Percentiles rank a stretch among this genome's conserved stretches.
Evolutionary conservation across 208 protist species (phyloP).

Genomic region (Leishmania tarentolae): DNA sequence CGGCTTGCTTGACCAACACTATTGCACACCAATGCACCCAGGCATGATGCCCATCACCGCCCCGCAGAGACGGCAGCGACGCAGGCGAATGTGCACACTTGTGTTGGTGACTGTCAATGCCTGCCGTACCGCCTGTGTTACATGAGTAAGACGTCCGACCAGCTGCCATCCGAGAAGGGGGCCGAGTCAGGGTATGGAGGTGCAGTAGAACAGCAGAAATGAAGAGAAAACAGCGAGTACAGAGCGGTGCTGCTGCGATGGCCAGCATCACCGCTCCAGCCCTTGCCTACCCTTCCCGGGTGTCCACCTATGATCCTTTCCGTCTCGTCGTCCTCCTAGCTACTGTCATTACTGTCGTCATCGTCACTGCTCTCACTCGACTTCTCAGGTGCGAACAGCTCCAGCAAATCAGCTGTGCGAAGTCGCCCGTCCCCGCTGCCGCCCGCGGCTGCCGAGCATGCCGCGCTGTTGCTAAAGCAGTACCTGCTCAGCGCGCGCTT

Average conservation of each 20-base stretch:
- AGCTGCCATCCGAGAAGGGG: neutral
- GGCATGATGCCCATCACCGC: neutral
- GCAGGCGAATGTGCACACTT: neutral
- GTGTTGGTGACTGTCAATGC: neutral
- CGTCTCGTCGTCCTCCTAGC: conserved; percentile 8
- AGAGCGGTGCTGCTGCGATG: neutral
- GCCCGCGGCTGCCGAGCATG: neutral
- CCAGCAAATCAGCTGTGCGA: conserved; percentile 50
- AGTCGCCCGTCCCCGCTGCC: conserved; percentile 33
- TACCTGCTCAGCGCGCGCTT: conserved; percentile 87
- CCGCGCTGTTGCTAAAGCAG: conserved; percentile 38
- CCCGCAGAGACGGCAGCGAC: neutral
- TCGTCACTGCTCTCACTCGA: conserved; percentile 25
- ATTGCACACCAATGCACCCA: neutral
- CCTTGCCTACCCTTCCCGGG: neutral
- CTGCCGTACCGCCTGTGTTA: neutral
- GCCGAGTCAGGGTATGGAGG: neutral
- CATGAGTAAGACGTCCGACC: neutral
- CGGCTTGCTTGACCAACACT: neutral
- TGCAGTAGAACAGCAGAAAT: neutral
- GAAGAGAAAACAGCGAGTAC: neutral
- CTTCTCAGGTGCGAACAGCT: conserved; percentile 47
- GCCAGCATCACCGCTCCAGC: neutral
- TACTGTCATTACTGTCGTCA: conserved; percentile 9
- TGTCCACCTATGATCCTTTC: neutral